Evolutionary conservation across 139 green algal genomes (phyloP), one percentile per base, ranked within the genome.

Genomic region (Gonium pectorale): DNA sequence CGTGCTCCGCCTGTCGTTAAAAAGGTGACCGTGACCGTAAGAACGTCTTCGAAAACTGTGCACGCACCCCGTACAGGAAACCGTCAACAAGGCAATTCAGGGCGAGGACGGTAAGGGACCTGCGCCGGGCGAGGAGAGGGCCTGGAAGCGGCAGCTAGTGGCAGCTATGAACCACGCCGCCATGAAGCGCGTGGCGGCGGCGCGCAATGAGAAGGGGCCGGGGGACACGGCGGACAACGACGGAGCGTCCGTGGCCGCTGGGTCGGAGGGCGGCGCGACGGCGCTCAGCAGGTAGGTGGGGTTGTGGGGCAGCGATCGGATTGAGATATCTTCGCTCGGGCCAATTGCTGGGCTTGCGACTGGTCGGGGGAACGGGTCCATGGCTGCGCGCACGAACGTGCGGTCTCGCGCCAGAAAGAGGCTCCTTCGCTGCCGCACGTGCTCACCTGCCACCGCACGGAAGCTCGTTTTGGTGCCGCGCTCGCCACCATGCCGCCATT

Each of bases 101-200:
- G n/a, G n/a, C n/a, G n/a, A n/a, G n/a, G n/a, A n/a, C 41, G 75
- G 75, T 41, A 44, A 77, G 44, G 60, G 64, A 7, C 66, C 66
- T 4, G 54, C 78, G 19, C 60, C 59, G 5, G 72, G 72, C 17
- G 72, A 83, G 17, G 63, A 87, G 24, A 71, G 64, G 49, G 63
- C 72, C 7, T 83, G 71, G 82, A 72, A 62, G 1, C 52, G 63
- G 35, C 64, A 63, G 49, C 51, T 87, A 44, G 82, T 87, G 27
- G 33, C 37, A 29, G 82, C 82, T 13, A 78, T 81, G 60, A 87
- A 83, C 44, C 72, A 87, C 68, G 82, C 41, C 44, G 71, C 82
- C 17, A 44, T 82, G 82, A 38, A 33, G 62, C 70, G 60, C 26
- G 70, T 51, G 35, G 67, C 43, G 70, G 70, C 33, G 37, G 66